phyloP scores from a whole-genome alignment of 805 yeast species.

The Ogataea trehalophila region DNA sequence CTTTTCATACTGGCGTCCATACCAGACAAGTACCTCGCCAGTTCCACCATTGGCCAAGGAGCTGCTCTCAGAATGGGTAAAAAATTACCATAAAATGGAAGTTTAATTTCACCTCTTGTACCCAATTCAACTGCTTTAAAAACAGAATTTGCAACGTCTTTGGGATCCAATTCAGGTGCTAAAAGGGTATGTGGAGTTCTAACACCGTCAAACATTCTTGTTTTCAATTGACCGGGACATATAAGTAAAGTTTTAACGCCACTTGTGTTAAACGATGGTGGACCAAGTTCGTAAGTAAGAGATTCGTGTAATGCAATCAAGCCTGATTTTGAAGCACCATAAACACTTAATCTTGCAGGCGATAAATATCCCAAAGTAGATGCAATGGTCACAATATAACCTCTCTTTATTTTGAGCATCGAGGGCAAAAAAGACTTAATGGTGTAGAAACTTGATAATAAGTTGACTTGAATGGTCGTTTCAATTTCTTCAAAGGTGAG shows the following conservation, averaged over 20 bases:
- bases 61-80: slow-evolving; percentile 65
- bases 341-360: slow-evolving; percentile 74
- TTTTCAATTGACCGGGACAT: slow-evolving; percentile 83
- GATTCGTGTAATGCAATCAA: slow-evolving; percentile 81
- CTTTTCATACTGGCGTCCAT: slow-evolving; percentile 50
- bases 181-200: slow-evolving; percentile 65
- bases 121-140: slow-evolving; percentile 55
- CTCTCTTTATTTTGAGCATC: slow-evolving; percentile 58
- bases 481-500: slow-evolving; percentile 56
- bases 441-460: slow-evolving; percentile 65
- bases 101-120: slow-evolving; percentile 58
- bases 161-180: slow-evolving; percentile 81
- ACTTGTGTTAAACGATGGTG: slow-evolving; percentile 37
- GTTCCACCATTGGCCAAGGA: slow-evolving; percentile 66
- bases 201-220: slow-evolving; percentile 70
- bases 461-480: slow-evolving; percentile 58
- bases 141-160: slow-evolving; percentile 55
- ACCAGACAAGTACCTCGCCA: slow-evolving; percentile 54
- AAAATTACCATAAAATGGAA: slow-evolving; percentile 74
- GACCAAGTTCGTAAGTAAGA: slow-evolving; percentile 62
- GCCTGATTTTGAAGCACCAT: slow-evolving; percentile 91
- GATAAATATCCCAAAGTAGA: slow-evolving; percentile 82
- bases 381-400: slow-evolving; percentile 76
- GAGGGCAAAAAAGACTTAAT: slow-evolving; percentile 67
- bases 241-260: slow-evolving; percentile 71